These are phyloP conservation scores for Ormosia semicastrata DNA, from an alignment of 306 rosid species.

Conservation along the genomic window DNA sequence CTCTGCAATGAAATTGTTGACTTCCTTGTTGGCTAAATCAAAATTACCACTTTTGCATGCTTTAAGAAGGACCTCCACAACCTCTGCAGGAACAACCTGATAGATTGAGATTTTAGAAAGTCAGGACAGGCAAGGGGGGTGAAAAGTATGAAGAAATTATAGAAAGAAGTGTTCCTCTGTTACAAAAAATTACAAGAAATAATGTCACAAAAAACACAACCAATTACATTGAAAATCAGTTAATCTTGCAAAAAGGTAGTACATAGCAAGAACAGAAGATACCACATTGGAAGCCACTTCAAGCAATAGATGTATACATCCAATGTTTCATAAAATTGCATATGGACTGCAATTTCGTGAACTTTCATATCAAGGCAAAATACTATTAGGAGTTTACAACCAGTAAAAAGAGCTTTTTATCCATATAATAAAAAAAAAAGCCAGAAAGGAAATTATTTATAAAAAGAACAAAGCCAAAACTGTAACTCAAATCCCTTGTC, in stretches of 20 bases:
- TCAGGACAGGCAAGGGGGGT: constrained; percentile 3
- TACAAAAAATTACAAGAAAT: not conserved
- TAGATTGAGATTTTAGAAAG: constrained; percentile 22
- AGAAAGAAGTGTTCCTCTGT: not conserved
- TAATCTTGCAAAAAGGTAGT: not conserved
- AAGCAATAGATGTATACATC: constrained; percentile 20
- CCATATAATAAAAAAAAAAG: not conserved
- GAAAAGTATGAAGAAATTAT: not conserved
- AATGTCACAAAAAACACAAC: not conserved
- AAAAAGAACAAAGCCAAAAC: not conserved
- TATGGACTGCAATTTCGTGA: not conserved
- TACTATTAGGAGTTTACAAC: not conserved
- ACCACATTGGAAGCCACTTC: not conserved
- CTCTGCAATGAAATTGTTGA: constrained; percentile 79
- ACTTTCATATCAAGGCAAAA: not conserved
- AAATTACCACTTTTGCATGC: constrained; percentile 88
- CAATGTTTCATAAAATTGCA: constrained; percentile 6
- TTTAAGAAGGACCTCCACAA: constrained; percentile 50
- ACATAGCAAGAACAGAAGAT: not conserved
- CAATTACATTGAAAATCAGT: constrained; percentile 6
- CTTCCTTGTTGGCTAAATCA: constrained; percentile 89
- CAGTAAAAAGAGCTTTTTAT: not conserved
- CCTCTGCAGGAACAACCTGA: constrained; percentile 70
- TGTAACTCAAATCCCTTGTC: not conserved
- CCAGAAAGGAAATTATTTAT: not conserved